Base-by-base conservation (phyloP, 2,329 filamentous ascomycete species). In the Ascochyta fabae region DNA sequence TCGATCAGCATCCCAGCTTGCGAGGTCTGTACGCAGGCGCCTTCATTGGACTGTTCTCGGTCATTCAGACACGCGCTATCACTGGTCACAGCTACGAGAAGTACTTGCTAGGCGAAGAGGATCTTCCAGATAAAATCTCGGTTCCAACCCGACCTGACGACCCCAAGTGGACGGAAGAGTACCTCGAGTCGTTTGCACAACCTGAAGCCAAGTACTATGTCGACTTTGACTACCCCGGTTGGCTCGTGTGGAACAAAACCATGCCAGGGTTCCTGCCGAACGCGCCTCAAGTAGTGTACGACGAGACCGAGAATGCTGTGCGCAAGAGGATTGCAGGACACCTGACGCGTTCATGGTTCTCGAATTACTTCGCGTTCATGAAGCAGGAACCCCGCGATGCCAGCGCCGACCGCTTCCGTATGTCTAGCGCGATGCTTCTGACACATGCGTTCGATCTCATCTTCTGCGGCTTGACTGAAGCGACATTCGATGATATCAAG, bases 351-450 rank as follows among this genome's bases (percentile, higher is more conserved):
- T 85, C 91, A 26, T 99, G 95, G 96, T 88, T 97, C 64, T 85
- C 85, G 39, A 89, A 88, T 46, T 94, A 89, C 75, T 99, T 99
- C 69, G 90, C 88, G 23, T 98, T 94, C 72, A 84, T 98, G 79
- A 98, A 97, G 78, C 95, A 98, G 76, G 94, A 98, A 74, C 94
- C 95, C 2, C 87, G 94, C 40, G 94, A 98, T 71, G 77, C 86
- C 0, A 84, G 84, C 4, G 84, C 90, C 0, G 94, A 99, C 73
- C 86, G 94, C 48, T 98, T 99, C 80, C 86, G 93, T 50, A 93
- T 96, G 83, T 88, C 89, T 31, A 93, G 90, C 69, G 90, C 92
- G 0, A 90, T 96, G 74, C 84, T 97, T 64, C 81, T 99, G 35
- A 91, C 94, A 71, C 91, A 96, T 70, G 86, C 92, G 0, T 96